A percentile compares a stretch with the other conserved stretches of the same genome.
Evolutionary conservation across 2,329 filamentous ascomycete species (phyloP).

Genomic region (Cladophialophora exuberans): DNA sequence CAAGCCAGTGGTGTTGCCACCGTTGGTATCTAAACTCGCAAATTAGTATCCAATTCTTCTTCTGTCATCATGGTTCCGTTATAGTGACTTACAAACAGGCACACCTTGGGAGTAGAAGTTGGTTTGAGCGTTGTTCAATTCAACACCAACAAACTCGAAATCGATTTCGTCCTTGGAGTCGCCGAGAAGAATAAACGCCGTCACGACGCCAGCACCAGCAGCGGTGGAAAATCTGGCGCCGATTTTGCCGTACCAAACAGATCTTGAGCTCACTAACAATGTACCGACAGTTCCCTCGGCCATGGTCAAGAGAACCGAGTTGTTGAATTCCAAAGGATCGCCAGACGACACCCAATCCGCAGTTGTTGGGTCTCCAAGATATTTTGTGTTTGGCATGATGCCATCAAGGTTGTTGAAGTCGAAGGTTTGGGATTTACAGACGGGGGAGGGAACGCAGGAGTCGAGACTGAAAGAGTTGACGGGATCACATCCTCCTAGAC

Average conservation of each 20-base stretch:
- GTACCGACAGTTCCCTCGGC: slow-evolving; percentile 82
- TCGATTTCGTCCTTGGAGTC: slow-evolving; percentile 99
- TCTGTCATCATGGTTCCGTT: neutral
- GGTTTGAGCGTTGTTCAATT: slow-evolving; percentile 78
- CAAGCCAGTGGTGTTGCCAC: slow-evolving; percentile 65
- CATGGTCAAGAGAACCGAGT: slow-evolving; percentile 85
- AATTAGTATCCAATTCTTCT: slow-evolving; percentile 10
- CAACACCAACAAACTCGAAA: slow-evolving; percentile 87
- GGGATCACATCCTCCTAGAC: slow-evolving; percentile 92
- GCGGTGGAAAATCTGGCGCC: slow-evolving; percentile 83
- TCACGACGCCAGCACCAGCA: slow-evolving; percentile 86
- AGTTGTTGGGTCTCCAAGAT: slow-evolving; percentile 78
- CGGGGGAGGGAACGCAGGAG: slow-evolving; percentile 80
- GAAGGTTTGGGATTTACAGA: slow-evolving; percentile 76
- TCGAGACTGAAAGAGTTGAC: slow-evolving; percentile 80
- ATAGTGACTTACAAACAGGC: slow-evolving; percentile 82
- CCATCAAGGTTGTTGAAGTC: slow-evolving; percentile 73
- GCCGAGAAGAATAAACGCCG: slow-evolving; percentile 91
- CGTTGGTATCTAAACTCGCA: slow-evolving; percentile 67
- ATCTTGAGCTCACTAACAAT: slow-evolving; percentile 78
- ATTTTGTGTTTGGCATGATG: slow-evolving; percentile 73
- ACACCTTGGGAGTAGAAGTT: slow-evolving; percentile 98
- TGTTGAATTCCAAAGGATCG: slow-evolving; percentile 66
- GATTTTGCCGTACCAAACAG: slow-evolving; percentile 97
- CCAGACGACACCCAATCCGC: slow-evolving; percentile 91